Evolutionary conservation across 495 filamentous ascomycete species (phyloP), one percentile per base, ranked within the genome.

Genomic region (Penicillium robsamsonii): DNA sequence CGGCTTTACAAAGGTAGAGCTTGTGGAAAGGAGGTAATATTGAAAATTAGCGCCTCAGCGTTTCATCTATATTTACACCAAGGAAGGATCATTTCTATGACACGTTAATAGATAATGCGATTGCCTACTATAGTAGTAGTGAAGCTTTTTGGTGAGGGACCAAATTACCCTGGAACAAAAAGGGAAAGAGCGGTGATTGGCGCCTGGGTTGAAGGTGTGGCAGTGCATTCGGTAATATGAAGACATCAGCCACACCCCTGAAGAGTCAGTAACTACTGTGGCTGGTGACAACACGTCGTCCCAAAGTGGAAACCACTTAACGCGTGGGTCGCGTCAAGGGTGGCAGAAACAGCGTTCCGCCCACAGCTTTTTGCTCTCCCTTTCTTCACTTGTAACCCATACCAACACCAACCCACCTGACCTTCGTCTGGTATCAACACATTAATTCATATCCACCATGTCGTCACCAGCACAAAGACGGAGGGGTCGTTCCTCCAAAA

Each of bases 391-490:
- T 40, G 29, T 25, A 44, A 46, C 50, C 50, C 48, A 35, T 37
- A 57, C 53, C 22, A 54, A 27, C 33, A 47, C 17, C 55, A 60
- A 60, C 25, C 56, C 43, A 55, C 54, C 50, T 41, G 50, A 49
- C 20, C 46, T 25, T n/a, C 27, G 24, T 41, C 50, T 20, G 50
- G 50, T 52, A 52, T 43, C 60, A 53, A 20, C 40, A 50, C 30
- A 27, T 50, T 44, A 57, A 58, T 50, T 54, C 53, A 56, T 56
- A 50, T 25, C 41, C 45, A 43, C 40, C 38, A 81, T 81, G 79
- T 80, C 79, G 63, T 81, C 79, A 37, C 79, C 79, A 49, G 65
- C 75, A 59, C 65, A 71, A 58, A 62, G 64, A 50, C 67, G 73
- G 60, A 70, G 74, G 46, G 72, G 74, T 61, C 75, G 75, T 46